Conservation (phyloP, 129 eudicot species). For the Flaveria brownii region DNA sequence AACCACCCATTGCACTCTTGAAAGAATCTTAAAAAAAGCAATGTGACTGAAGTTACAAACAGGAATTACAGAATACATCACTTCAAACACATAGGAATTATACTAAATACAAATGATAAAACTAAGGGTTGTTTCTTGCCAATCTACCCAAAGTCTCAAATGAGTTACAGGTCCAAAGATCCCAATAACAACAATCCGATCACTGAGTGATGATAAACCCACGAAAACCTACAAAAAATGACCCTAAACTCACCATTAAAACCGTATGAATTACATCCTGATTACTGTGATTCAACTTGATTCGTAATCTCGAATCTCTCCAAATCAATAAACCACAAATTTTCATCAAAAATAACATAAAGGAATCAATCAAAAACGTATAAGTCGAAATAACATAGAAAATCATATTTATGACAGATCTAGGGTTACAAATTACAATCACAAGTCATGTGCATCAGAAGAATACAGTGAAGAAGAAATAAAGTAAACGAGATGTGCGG, state of each 20-base stretch:
- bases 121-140: constrained; percentile 10
- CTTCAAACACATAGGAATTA: not conserved
- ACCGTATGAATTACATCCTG: constrained; percentile 14
- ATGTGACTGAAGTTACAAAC: constrained; percentile 18
- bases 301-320: not conserved
- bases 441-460: constrained; percentile 23
- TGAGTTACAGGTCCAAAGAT: not conserved
- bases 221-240: not conserved
- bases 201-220: not conserved
- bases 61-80: not conserved
- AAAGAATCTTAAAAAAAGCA: not conserved
- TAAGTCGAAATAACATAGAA: constrained; percentile 9
- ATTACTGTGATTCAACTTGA: constrained; percentile 25
- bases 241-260: not conserved
- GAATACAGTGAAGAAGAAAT: constrained; percentile 4
- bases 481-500: not conserved
- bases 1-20: constrained; percentile 19
- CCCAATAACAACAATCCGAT: constrained; percentile 20
- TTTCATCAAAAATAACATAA: constrained; percentile 3
- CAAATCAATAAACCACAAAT: constrained; percentile 6
- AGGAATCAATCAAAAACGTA: constrained; percentile 19
- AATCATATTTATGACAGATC: constrained; percentile 19
- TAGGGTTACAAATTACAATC: constrained; percentile 35
- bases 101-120: not conserved
- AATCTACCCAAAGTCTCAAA: constrained; percentile 15